Conservation (phyloP, 129 eudicot genomes). For the Lactuca saligna region DNA sequence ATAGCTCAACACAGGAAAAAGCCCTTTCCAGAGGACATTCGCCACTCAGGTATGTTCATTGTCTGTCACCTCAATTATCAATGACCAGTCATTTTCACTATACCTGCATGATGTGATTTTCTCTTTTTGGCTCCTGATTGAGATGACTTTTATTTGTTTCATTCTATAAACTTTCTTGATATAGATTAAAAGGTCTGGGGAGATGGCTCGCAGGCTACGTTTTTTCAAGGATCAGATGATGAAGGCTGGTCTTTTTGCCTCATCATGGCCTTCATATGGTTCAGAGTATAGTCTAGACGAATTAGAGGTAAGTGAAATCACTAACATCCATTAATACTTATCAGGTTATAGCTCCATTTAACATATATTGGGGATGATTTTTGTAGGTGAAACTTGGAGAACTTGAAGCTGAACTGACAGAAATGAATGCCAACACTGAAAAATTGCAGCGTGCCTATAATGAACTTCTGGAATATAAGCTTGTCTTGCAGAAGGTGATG, state of each 20-base stretch:
- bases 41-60: constrained; percentile 70
- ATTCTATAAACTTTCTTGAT: constrained; percentile 9
- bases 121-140: neutral
- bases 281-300: constrained; percentile 48
- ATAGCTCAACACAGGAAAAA: constrained; percentile 79
- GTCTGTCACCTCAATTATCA: constrained; percentile 1
- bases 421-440: constrained; percentile 79
- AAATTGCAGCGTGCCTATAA: constrained; percentile 66
- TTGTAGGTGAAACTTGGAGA: constrained; percentile 69
- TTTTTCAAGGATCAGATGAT: constrained; percentile 70
- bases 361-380: constrained; percentile 17
- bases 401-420: constrained; percentile 69
- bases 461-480: constrained; percentile 82
- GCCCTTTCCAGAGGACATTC: constrained; percentile 94
- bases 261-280: constrained; percentile 40
- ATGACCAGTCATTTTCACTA: neutral
- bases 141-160: neutral
- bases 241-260: constrained; percentile 62
- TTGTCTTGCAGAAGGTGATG: constrained; percentile 75
- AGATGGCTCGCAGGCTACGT: constrained; percentile 84
- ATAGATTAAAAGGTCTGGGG: constrained; percentile 85
- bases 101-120: constrained; percentile 5
- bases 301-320: constrained; percentile 50
- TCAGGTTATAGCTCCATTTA: neutral
- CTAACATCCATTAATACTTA: neutral